phyloP scores from a whole-genome alignment of 331 rosid genomes.

The Pyracantha coccinea region DNA sequence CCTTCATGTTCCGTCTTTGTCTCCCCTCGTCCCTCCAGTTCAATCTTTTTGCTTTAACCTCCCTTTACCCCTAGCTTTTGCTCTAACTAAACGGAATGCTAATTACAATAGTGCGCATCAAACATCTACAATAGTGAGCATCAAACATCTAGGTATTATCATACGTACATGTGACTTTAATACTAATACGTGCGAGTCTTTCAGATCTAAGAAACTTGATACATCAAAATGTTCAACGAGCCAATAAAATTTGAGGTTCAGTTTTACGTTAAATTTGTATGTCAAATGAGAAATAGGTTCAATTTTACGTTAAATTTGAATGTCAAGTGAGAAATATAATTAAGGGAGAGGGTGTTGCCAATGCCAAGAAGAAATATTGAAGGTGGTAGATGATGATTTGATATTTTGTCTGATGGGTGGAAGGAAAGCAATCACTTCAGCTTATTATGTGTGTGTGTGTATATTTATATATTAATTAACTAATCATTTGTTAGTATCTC shows the following conservation, averaged over 20 bases:
- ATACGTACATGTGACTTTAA: not conserved
- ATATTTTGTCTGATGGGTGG: not conserved
- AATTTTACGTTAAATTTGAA: not conserved
- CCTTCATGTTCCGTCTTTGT: not conserved
- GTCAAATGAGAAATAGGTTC: not conserved
- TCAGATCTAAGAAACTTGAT: not conserved
- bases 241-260: not conserved
- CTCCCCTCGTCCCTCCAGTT: not conserved
- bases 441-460: not conserved
- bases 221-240: not conserved
- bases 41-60: not conserved
- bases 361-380: not conserved
- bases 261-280: too few species aligned
- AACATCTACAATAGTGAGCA: too few species aligned
- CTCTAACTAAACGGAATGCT: not conserved
- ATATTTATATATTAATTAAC: not conserved
- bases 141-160: not conserved
- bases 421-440: slow-evolving; percentile 6
- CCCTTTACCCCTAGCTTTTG: not conserved
- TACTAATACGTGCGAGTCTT: not conserved
- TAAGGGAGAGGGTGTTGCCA: not conserved
- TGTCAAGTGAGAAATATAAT: slow-evolving; percentile 3
- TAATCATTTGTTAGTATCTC: not conserved
- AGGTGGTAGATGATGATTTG: not conserved
- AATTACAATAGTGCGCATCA: too few species aligned